Conservation (phyloP, 129 eudicot genomes). For the Centrapalus pauciflorus region DNA sequence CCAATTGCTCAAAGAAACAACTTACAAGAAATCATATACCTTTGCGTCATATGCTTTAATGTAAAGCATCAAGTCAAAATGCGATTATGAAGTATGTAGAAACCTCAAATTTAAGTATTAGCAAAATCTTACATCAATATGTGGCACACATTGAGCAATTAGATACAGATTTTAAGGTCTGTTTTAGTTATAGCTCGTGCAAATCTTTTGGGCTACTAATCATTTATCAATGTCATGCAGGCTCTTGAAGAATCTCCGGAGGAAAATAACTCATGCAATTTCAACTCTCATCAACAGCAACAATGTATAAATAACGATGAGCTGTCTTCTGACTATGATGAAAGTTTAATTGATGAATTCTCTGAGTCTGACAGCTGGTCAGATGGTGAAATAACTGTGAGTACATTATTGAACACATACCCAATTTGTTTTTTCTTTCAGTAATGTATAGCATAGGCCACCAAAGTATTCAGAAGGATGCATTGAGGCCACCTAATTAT, state of each 20-base stretch:
- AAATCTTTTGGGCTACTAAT: not conserved
- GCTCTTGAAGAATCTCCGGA: constrained; percentile 42
- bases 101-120: no score
- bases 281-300: constrained; percentile 33
- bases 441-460: no score
- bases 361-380: constrained; percentile 64
- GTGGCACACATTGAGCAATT: no score
- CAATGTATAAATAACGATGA: constrained; percentile 36
- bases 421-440: not conserved
- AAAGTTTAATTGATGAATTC: constrained; percentile 46
- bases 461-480: no score
- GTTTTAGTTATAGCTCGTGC: not conserved
- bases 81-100: no score
- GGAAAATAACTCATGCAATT: constrained; percentile 14
- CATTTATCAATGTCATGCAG: constrained; percentile 32
- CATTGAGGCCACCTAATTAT: no score
- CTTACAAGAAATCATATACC: not conserved
- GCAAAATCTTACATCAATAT: no score
- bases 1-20: not conserved
- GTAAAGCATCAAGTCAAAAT: not conserved
- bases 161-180: not conserved
- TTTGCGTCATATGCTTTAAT: not conserved
- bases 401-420: constrained; percentile 9
- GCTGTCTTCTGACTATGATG: constrained; percentile 71
- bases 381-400: constrained; percentile 41